A percentile compares a stretch with the other conserved stretches of the same genome.
phyloP scores from a whole-genome alignment of 345 rosid genomes.

The Cardiospermum halicacabum region DNA sequence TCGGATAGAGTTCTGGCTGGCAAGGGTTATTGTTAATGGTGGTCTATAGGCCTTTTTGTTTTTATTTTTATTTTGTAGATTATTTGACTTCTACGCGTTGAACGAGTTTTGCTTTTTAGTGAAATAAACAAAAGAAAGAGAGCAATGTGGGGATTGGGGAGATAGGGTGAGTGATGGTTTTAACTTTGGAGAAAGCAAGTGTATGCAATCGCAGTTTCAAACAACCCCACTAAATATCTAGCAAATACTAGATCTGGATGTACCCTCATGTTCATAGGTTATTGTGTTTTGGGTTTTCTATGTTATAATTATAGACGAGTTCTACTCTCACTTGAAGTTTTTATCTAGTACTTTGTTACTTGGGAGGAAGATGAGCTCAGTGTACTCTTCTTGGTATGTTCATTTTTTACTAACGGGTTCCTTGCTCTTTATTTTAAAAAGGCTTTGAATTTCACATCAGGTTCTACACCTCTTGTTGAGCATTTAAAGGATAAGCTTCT shows the following conservation, averaged over 20 bases:
- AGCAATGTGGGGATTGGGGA: slow-evolving; percentile 33
- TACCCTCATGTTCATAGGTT: not conserved
- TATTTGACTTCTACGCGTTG: slow-evolving; percentile 10
- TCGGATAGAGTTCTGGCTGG: slow-evolving; percentile 3
- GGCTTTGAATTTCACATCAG: not conserved
- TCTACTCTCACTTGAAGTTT: slow-evolving; percentile 7
- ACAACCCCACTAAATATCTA: not conserved
- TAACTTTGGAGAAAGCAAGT: not conserved
- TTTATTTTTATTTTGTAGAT: too few relatives aligned
- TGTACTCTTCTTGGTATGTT: slow-evolving; percentile 11
- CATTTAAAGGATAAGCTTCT: not conserved
- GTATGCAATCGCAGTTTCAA: slow-evolving; percentile 6
- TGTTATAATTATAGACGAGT: slow-evolving; percentile 5
- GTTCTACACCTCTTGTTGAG: not conserved
- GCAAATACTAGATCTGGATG: slow-evolving; percentile 19
- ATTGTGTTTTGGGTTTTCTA: not conserved
- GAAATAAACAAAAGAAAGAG: slow-evolving; percentile 13
- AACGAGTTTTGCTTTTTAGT: slow-evolving; percentile 10
- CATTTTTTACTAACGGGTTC: not conserved
- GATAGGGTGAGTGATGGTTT: slow-evolving; percentile 19
- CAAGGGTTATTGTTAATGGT: slow-evolving; percentile 9
- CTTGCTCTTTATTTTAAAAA: not conserved
- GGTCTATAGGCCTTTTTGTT: slow-evolving; percentile 10
- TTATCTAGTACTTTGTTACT: slow-evolving; percentile 11
- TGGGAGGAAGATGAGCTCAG: slow-evolving; percentile 10